phyloP scores from a whole-genome alignment of 1,139 yeast genomes.

The Suhomyces ambrosiae region DNA sequence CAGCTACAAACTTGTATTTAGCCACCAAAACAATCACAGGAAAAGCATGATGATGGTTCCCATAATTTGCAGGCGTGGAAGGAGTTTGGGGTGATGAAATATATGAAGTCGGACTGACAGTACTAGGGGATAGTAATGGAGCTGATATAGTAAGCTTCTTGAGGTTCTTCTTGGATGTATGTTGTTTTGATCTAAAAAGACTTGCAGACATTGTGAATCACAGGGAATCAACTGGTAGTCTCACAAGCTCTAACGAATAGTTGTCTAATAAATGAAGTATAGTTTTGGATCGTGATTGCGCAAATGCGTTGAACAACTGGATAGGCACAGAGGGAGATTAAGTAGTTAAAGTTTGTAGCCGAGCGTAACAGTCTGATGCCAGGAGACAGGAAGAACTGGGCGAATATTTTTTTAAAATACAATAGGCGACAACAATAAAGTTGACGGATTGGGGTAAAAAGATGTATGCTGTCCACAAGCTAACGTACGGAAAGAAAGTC shows the following conservation, averaged over 20 bases:
- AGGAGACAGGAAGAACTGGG: slow-evolving; percentile 7
- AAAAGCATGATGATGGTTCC: slow-evolving; percentile 6
- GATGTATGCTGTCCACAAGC: background rate
- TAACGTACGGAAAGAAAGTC: background rate
- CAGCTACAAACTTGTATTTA: slow-evolving; percentile 23
- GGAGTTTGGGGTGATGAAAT: slow-evolving; percentile 10
- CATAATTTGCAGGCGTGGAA: slow-evolving; percentile 5
- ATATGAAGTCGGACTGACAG: slow-evolving; percentile 7
- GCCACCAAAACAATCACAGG: slow-evolving; percentile 20
- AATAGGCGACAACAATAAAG: slow-evolving; percentile 7
- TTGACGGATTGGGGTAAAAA: slow-evolving; percentile 1
- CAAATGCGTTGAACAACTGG: too few relatives aligned
- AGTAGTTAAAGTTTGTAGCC: slow-evolving; percentile 4
- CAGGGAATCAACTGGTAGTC: slow-evolving; percentile 3
- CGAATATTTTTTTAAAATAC: slow-evolving; percentile 4
- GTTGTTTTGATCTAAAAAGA: slow-evolving; percentile 33
- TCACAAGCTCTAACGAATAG: background rate
- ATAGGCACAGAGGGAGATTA: background rate
- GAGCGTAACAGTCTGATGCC: slow-evolving; percentile 8
- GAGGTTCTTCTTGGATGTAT: slow-evolving; percentile 30
- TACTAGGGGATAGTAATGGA: slow-evolving; percentile 21
- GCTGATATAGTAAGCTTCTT: slow-evolving; percentile 34
- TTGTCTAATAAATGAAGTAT: too few relatives aligned
- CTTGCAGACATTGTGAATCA: slow-evolving; percentile 29
- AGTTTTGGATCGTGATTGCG: too few relatives aligned